These are phyloP conservation scores for Hyparrhenia diplandra DNA, from an alignment of 176 grass and related monocot species.

Conservation along the genomic window DNA sequence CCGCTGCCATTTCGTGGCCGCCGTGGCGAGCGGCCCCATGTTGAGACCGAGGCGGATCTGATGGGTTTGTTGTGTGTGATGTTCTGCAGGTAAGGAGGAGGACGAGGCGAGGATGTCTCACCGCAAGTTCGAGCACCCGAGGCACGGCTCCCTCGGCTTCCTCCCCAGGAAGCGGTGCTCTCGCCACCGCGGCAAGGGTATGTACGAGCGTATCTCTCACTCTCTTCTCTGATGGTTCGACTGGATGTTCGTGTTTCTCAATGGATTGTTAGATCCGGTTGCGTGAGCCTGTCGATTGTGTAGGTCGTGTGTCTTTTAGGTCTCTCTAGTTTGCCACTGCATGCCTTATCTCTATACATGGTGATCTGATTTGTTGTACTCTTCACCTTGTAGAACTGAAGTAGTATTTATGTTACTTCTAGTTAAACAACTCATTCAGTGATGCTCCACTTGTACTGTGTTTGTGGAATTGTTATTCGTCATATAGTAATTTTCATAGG, in stretches of 20 bases:
- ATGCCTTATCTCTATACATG: background rate
- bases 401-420: background rate
- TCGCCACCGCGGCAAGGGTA: conserved; percentile 97
- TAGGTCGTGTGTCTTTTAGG: background rate
- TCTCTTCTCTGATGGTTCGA: background rate
- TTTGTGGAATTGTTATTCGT: background rate
- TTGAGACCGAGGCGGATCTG: background rate
- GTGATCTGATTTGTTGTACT: background rate
- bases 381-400: background rate
- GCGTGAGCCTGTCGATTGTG: background rate
- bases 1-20: background rate
- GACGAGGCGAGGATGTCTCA: conserved; percentile 76
- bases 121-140: conserved; percentile 96
- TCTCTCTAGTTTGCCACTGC: background rate
- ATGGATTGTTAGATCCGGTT: background rate
- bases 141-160: conserved; percentile 95
- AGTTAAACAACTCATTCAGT: background rate
- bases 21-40: too few species aligned
- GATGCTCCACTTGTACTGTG: background rate
- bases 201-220: background rate
- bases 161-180: conserved; percentile 79
- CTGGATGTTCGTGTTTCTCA: background rate
- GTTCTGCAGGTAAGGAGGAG: conserved; percentile 31
- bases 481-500: background rate
- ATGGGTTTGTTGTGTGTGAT: background rate